Conservation (phyloP, 352 stramenopile species). For the Phytopythium ostracodes region DNA sequence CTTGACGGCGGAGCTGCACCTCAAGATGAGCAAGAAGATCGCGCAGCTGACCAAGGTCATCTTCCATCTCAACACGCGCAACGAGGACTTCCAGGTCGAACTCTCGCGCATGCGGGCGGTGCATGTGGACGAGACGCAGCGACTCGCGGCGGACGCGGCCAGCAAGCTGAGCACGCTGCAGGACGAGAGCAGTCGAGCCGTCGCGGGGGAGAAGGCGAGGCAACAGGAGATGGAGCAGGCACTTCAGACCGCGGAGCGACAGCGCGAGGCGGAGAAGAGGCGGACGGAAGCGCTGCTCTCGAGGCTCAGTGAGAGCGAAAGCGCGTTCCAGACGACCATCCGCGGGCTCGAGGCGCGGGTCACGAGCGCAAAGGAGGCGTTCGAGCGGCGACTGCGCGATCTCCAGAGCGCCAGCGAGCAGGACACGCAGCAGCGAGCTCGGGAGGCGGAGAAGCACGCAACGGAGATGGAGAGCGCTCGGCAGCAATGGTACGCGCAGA, state of each 20-base stretch:
- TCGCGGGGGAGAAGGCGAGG: conserved; percentile 21
- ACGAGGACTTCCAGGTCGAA: conserved; percentile 87
- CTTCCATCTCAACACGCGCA: conserved; percentile 93
- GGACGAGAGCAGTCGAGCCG: conserved; percentile 17
- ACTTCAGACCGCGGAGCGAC: conserved; percentile 21
- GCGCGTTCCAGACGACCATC: conserved; percentile 44
- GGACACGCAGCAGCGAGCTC: conserved; percentile 21
- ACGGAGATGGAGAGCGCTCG: conserved; percentile 8
- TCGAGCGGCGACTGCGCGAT: conserved; percentile 38
- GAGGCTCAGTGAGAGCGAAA: neutral
- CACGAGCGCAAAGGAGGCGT: conserved; percentile 24
- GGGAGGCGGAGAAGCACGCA: conserved; percentile 14
- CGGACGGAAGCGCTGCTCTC: conserved; percentile 8
- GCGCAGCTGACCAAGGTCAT: conserved; percentile 93
- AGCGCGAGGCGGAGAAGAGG: conserved; percentile 33
- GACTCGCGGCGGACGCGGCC: conserved; percentile 49
- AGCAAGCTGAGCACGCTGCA: conserved; percentile 47
- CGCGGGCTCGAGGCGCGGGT: conserved; percentile 41
- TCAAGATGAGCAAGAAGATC: conserved; percentile 95
- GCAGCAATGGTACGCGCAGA: conserved; percentile 11
- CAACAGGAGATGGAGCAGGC: conserved; percentile 27
- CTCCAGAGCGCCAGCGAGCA: conserved; percentile 16
- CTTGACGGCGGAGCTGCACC: conserved; percentile 62
- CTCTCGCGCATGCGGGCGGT: conserved; percentile 35
- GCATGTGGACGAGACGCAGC: conserved; percentile 35